Evolutionary conservation across 2,329 filamentous ascomycete species (phyloP).

Genomic region (Botryotinia calthae): DNA sequence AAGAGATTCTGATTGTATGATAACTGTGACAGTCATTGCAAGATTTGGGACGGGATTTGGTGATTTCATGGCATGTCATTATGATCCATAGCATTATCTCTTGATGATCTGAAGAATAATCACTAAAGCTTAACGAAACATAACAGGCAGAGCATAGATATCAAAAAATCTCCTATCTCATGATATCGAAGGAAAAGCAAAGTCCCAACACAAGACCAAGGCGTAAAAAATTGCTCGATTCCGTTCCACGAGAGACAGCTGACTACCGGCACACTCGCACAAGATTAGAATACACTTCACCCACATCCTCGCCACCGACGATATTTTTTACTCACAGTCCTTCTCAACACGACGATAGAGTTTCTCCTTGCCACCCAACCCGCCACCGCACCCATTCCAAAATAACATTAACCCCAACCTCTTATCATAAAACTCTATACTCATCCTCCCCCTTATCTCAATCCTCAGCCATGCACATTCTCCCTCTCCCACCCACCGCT

Average conservation of each 20-base stretch:
- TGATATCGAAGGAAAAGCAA: neutral
- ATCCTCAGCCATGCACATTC: neutral
- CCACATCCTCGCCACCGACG: neutral
- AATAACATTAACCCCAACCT: neutral
- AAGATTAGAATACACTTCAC: neutral
- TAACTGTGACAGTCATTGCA: neutral
- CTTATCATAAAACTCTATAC: neutral
- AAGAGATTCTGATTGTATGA: neutral
- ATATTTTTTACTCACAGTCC: neutral
- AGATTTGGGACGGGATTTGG: neutral
- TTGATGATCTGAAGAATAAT: neutral
- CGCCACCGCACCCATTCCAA: neutral
- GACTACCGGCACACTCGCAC: neutral
- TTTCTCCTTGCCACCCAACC: neutral
- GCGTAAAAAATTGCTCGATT: neutral
- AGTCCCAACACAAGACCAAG: neutral
- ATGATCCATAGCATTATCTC: neutral
- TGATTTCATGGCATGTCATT: neutral
- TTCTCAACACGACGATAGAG: neutral
- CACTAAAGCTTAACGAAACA: neutral
- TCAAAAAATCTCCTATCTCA: neutral
- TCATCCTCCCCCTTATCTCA: neutral
- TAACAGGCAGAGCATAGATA: neutral
- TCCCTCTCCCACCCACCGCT: neutral
- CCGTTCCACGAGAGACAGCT: neutral